These are phyloP conservation scores for Podaxis mareebaensis DNA, from an alignment of 768 basidiomycete species.

Conservation along the genomic window DNA sequence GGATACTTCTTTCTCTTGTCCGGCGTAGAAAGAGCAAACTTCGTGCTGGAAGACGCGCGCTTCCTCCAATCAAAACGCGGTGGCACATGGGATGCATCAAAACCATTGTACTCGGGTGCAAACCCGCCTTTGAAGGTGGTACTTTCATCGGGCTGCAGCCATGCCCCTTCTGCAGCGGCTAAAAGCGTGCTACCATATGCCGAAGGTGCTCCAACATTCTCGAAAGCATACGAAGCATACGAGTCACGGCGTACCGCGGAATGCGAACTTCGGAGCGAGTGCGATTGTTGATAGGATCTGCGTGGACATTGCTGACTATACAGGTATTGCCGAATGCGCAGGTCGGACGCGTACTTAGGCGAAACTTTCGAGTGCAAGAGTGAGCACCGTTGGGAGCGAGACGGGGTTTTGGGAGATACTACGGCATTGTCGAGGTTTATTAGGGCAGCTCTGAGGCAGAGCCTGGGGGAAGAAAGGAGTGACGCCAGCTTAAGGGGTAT, in stretches of 20 bases:
- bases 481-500: conserved; percentile 2
- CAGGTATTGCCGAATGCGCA: conserved; percentile 9
- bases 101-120: background rate
- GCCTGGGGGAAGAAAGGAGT: conserved; percentile 7
- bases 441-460: conserved; percentile 13
- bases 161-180: conserved; percentile 35
- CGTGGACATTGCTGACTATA: conserved; percentile 9
- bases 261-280: background rate
- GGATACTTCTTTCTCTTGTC: conserved; percentile 9
- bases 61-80: conserved; percentile 64
- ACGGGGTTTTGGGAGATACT: background rate
- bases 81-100: conserved; percentile 11
- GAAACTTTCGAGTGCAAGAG: background rate
- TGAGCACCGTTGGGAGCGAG: background rate
- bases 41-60: conserved; percentile 48
- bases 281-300: background rate
- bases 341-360: background rate
- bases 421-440: conserved; percentile 9
- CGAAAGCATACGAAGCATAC: background rate
- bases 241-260: background rate
- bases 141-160: conserved; percentile 33
- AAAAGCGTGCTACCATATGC: background rate
- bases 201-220: background rate
- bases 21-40: conserved; percentile 3
- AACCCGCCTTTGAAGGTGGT: conserved; percentile 11